Evolutionary conservation across 371 early-diverging fungal species (phyloP), one percentile per base, ranked within the genome.

Genomic region (Capillidium heterosporum): DNA sequence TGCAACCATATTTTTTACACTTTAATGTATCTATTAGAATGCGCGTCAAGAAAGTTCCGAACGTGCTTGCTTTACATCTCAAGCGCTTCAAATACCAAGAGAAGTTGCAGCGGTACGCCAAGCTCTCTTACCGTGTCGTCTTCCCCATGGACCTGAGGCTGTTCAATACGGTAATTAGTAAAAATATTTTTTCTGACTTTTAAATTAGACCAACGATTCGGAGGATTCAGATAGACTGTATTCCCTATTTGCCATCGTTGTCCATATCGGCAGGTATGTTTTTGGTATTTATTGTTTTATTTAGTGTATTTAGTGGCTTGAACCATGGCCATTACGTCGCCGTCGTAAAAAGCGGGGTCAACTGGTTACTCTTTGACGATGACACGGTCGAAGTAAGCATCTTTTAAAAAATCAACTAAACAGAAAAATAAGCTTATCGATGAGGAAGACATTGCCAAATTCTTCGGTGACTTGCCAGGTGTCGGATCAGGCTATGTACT

Each of bases 1-100:
- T 35, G 13, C 4, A 4, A 35, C 4, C 35, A 7, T 7, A 35
- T 13, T 35, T 35, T 13, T 35, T 7, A 4, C 13, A 7, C 2
- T 49, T 39, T 29, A 8, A 27, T n/a, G 23, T 13, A 28, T 17
- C n/a, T 15, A 51, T 11, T 65, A 86, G 97, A 59, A 93, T 96
- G 95, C 90, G 90, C 60, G 84, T 96, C 44, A 89, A 90, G 65
- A 74, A 78, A 61, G 67, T 93, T 29, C 97, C 97, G 21, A 92
- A 91, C 58, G 85, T 96, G 19, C 70, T 96, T 29, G 93, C 93
- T 0, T 76, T 96, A 32, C 97, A 96, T 61, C 70, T 96, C 32
- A 96, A 96, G 65, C 78, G 97, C 27, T 96, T 96, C 71, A 96
- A 96, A 65, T 95, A 87, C 67, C 89, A 91, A 66, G 93, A 95